These are phyloP conservation scores for Fusarium continuum DNA, from an alignment of 2,329 filamentous ascomycete species.

Conservation along the genomic window DNA sequence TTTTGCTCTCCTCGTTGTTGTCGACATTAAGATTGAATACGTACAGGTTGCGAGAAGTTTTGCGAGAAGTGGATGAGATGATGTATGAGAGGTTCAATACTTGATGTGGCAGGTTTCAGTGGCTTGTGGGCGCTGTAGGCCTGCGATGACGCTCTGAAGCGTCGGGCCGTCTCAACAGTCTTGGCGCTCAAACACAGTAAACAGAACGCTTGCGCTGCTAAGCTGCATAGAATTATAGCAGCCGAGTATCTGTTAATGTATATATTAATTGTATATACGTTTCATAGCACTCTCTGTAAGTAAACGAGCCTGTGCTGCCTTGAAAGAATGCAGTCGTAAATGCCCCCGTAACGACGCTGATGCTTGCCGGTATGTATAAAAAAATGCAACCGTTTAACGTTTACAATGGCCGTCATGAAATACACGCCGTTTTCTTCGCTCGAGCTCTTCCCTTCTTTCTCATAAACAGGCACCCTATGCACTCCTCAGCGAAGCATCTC, in stretches of 20 bases:
- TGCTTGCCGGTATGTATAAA: slow-evolving; percentile 17
- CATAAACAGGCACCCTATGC: background rate
- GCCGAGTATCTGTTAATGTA: background rate
- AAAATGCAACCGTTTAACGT: slow-evolving; percentile 19
- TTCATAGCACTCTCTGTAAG: background rate
- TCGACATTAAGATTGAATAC: background rate
- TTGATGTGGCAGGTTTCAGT: slow-evolving; percentile 14
- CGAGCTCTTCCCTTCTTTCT: background rate
- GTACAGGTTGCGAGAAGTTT: background rate
- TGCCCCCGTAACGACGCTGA: slow-evolving; percentile 16
- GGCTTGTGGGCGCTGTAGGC: background rate
- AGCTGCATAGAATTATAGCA: background rate
- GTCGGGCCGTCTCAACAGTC: too few relatives aligned
- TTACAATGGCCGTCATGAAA: slow-evolving; percentile 7
- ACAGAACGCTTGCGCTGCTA: too few relatives aligned
- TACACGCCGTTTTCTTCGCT: background rate
- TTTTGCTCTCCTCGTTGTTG: background rate
- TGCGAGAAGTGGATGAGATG: slow-evolving; percentile 23
- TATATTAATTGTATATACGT: slow-evolving; percentile 8
- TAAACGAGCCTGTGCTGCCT: slow-evolving; percentile 1
- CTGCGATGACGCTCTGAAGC: background rate
- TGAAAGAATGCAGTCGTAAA: slow-evolving; percentile 22
- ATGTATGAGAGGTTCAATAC: background rate
- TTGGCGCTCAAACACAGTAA: too few relatives aligned
- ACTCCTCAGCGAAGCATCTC: slow-evolving; percentile 42